Percentiles rank a stretch among this genome's conserved stretches.
These are phyloP conservation scores for Dryadomyces sulphureus DNA, from an alignment of 2,329 filamentous ascomycete genomes.

Conservation along the genomic window DNA sequence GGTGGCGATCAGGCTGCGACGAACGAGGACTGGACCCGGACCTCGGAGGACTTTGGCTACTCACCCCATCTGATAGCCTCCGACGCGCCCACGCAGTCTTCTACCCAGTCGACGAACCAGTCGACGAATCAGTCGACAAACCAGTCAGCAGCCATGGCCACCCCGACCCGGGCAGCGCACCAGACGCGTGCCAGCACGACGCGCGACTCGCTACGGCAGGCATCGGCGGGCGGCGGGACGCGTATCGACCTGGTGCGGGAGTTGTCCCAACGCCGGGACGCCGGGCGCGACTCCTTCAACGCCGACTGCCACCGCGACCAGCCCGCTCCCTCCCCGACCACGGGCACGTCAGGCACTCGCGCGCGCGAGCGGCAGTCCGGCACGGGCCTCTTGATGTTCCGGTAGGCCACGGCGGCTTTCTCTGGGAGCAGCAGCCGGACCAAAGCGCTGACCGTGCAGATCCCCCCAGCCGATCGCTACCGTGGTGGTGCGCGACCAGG, in stretches of 20 bases:
- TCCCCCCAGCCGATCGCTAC: slow-evolving; percentile 8
- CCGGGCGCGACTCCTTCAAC: neutral
- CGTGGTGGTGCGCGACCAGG: slow-evolving; percentile 7
- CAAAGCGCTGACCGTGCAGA: slow-evolving; percentile 2
- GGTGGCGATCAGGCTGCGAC: neutral
- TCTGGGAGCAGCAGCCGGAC: too few relatives aligned
- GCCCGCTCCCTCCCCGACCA: too few relatives aligned
- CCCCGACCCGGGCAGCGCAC: too few relatives aligned
- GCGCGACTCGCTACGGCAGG: neutral
- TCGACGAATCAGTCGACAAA: too few relatives aligned
- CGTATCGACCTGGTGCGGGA: too few relatives aligned
- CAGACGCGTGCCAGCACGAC: neutral
- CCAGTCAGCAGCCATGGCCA: too few relatives aligned
- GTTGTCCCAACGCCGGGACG: neutral
- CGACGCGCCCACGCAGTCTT: neutral
- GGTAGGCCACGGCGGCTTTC: too few relatives aligned
- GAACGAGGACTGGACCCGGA: slow-evolving; percentile 6
- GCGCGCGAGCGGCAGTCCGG: slow-evolving; percentile 2
- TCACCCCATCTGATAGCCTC: neutral
- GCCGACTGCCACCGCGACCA: too few relatives aligned
- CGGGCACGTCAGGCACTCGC: neutral
- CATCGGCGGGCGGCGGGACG: neutral
- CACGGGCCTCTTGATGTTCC: neutral
- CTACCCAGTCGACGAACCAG: neutral
- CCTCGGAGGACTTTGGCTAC: neutral